These are phyloP conservation scores for Xanthoparmelia taractica DNA, from an alignment of 495 filamentous ascomycete species.

Conservation along the genomic window DNA sequence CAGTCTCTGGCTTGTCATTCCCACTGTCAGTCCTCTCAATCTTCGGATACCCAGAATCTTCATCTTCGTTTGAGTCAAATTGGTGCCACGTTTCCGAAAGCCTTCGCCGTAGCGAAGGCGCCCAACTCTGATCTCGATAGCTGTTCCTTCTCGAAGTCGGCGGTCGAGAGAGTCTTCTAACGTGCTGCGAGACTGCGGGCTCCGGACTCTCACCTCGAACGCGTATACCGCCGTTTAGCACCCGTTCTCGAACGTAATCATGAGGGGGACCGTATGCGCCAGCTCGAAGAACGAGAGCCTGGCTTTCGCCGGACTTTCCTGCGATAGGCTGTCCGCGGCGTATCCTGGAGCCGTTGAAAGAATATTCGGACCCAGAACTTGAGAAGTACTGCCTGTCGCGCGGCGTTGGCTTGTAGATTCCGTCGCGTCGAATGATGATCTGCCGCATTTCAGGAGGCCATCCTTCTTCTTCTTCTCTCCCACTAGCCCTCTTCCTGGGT, in stretches of 20 bases:
- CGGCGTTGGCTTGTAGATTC: not conserved
- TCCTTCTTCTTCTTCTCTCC: not conserved
- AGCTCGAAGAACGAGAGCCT: not conserved
- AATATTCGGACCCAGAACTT: not conserved
- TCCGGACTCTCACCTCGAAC: not conserved
- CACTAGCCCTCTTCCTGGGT: not conserved
- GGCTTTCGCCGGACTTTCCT: not conserved
- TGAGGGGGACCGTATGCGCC: not conserved
- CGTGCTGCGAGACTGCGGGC: not conserved
- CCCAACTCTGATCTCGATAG: not conserved
- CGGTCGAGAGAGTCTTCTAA: not conserved
- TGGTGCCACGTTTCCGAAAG: not conserved
- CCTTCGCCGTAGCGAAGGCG: slow-evolving; percentile 3
- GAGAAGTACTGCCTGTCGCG: not conserved
- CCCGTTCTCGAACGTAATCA: not conserved
- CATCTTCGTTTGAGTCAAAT: not conserved
- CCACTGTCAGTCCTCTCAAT: not conserved
- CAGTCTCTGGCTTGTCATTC: not conserved
- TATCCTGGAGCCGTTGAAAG: not conserved
- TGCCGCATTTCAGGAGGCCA: not conserved
- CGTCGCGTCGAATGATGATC: not conserved
- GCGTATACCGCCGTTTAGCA: not conserved
- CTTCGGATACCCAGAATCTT: not conserved
- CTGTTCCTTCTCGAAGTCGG: not conserved
- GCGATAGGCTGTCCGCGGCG: not conserved